Base-by-base conservation (phyloP, 805 yeast species). In the Candida coquimbonensis region DNA sequence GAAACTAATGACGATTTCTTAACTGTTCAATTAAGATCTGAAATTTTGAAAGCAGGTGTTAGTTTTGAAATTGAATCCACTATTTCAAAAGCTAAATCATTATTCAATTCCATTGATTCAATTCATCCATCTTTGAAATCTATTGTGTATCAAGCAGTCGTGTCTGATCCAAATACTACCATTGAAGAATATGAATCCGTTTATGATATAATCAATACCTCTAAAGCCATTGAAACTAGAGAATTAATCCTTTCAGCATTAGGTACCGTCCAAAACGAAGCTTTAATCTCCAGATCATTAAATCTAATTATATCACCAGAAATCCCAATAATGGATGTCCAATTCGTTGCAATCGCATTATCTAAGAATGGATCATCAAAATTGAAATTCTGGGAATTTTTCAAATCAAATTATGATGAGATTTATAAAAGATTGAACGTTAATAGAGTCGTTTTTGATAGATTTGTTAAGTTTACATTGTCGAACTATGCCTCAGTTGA, bases 291-390 rank as follows among this genome's bases (percentile, higher is more conserved):
- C 53, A 78, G 74, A 66, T 75, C 86, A 2, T 65, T 80, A 21
- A 68, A 61, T 3, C 69, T 73, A 58, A 64, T 81, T 47, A 70
- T 81, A 48, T 74, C 79, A 46, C 80, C 80, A 31, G 63, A 75
- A 35, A 64, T 72, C 36, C 71, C 85, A 47, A 80, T 79, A 58
- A 93, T 87, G 73, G 95, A 87, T 62, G 73, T 83, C 39, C 80
- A 79, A 66, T 74, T 80, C 52, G 87, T 96, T 48, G 74, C 88
- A 75, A 74, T 69, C 47, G 87, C 91, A 37, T 69, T 87, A 67
- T 68, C 83, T 51, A 59, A 75, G 21, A 79, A 80, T 56, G 72
- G 68, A 36, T 71, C 67, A 36, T 95, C 96, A 61, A 70, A 82
- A 49, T 74, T 74, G 50, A 72, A 75, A 9, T 68, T 84, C 57